A percentile compares a stretch with the other conserved stretches of the same genome.
These are phyloP conservation scores for Talaromyces marneffei DNA, from an alignment of 2,329 filamentous ascomycete species.

Conservation along the genomic window DNA sequence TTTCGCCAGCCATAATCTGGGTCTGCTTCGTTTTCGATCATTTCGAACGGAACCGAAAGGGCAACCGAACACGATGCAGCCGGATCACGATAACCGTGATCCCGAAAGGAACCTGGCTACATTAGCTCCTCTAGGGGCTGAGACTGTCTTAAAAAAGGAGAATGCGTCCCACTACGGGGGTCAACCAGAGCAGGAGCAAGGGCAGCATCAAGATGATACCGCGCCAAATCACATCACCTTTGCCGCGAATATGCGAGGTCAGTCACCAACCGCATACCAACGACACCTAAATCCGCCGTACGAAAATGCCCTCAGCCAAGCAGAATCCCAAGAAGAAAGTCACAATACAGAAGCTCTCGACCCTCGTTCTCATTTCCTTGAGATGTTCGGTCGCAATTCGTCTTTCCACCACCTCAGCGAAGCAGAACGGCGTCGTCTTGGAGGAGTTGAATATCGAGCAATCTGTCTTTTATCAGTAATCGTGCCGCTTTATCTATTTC, in stretches of 20 bases:
- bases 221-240: not conserved
- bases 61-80: not conserved
- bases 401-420: constrained; percentile 38
- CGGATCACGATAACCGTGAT: not conserved
- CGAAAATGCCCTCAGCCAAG: not conserved
- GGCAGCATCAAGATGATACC: not conserved
- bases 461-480: constrained; percentile 21
- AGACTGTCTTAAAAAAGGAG: not conserved
- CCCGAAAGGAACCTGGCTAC: not conserved
- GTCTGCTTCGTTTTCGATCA: not conserved
- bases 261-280: not conserved
- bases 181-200: not conserved
- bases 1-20: not conserved
- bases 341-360: not conserved
- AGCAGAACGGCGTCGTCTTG: constrained; percentile 36
- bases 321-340: not conserved
- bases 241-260: not conserved
- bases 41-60: not conserved
- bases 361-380: not conserved
- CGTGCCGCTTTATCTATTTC: constrained; percentile 10
- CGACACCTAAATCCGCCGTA: not conserved
- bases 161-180: not conserved
- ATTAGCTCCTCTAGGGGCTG: not conserved
- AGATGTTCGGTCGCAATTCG: constrained; percentile 30
- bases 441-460: constrained; percentile 41